Percentiles rank a stretch among this genome's conserved stretches.
These are phyloP conservation scores for Kwoniella heveanensis DNA, from an alignment of 768 basidiomycete species.

Conservation along the genomic window DNA sequence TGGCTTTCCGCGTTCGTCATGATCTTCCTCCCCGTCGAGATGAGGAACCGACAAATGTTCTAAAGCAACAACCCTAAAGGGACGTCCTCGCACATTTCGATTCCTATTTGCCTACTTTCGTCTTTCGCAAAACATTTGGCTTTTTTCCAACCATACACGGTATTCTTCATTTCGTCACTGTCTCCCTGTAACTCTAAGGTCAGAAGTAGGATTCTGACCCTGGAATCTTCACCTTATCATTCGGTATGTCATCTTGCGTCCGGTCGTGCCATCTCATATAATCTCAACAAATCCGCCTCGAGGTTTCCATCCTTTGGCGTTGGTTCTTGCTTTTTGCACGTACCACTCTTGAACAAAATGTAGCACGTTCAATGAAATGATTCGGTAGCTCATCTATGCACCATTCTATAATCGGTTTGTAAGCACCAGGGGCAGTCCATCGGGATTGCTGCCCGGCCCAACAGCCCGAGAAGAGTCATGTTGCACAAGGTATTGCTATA, in stretches of 20 bases:
- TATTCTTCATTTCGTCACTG: too few species aligned
- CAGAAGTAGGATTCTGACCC: too few species aligned
- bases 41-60: slow-evolving; percentile 54
- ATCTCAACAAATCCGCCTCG: not conserved
- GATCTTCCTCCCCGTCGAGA: slow-evolving; percentile 53
- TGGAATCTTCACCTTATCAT: too few species aligned
- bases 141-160: too few species aligned
- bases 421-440: too few species aligned
- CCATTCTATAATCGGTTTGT: not conserved
- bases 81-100: too few species aligned
- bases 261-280: not conserved
- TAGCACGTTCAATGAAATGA: not conserved
- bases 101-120: too few species aligned
- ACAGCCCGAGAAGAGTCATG: too few species aligned
- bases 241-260: not conserved
- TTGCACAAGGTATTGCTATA: too few species aligned
- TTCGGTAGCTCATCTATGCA: not conserved
- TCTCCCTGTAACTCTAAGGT: too few species aligned
- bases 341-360: not conserved
- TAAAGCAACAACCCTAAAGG: slow-evolving; percentile 26
- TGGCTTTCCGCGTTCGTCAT: slow-evolving; percentile 43
- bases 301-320: not conserved
- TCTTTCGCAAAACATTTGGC: too few species aligned
- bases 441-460: too few species aligned
- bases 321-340: not conserved